Evolutionary conservation across 2,329 filamentous ascomycete genomes (phyloP).

Genomic region (Clarireedia paspali): DNA sequence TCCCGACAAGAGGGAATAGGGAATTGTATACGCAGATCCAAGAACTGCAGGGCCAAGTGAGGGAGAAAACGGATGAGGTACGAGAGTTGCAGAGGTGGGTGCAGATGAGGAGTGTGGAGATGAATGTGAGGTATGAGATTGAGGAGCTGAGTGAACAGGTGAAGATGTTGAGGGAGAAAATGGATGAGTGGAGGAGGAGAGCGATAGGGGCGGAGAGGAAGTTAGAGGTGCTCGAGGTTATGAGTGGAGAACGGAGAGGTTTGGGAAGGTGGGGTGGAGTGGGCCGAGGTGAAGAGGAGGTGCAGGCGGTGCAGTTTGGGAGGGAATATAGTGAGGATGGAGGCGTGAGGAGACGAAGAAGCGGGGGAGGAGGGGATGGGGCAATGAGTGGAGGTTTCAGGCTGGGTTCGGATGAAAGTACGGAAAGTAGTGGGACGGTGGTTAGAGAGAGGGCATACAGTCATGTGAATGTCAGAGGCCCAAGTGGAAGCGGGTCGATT

Average conservation of each 20-base stretch:
- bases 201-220: slow-evolving; percentile 49
- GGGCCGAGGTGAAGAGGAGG: not conserved
- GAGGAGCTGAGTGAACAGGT: slow-evolving; percentile 43
- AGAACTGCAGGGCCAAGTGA: slow-evolving; percentile 40
- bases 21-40: slow-evolving; percentile 38
- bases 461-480: slow-evolving; percentile 6
- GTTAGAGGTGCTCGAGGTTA: slow-evolving; percentile 32
- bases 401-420: slow-evolving; percentile 16
- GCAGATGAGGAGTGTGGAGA: slow-evolving; percentile 36
- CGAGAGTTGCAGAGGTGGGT: slow-evolving; percentile 39
- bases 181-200: slow-evolving; percentile 43
- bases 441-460: slow-evolving; percentile 12
- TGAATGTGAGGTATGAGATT: slow-evolving; percentile 18
- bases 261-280: not conserved
- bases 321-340: slow-evolving; percentile 7
- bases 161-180: slow-evolving; percentile 35
- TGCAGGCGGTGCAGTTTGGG: not conserved
- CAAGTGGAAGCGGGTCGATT: not conserved
- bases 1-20: no score
- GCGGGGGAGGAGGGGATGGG: slow-evolving; percentile 15
- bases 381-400: not conserved
- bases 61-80: slow-evolving; percentile 39
- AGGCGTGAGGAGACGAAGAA: not conserved
- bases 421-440: slow-evolving; percentile 20
- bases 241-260: slow-evolving; percentile 3